Percentiles rank a stretch among this genome's conserved stretches.
phyloP scores from a whole-genome alignment of 2,329 filamentous ascomycete genomes.

The Fusarium albidum region DNA sequence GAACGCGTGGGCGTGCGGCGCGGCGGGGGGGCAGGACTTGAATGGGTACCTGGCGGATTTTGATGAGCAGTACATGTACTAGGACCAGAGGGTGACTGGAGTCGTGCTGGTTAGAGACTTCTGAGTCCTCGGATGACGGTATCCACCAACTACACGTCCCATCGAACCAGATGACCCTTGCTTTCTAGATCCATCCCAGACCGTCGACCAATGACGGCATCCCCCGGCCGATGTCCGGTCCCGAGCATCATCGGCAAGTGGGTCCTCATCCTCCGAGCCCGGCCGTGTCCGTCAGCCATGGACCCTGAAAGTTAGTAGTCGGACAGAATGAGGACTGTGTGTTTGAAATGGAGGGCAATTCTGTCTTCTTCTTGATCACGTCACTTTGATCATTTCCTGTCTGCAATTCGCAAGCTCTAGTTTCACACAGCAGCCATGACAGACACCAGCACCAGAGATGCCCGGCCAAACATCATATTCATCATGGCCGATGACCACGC shows the following conservation, averaged over 20 bases:
- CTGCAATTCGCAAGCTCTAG: neutral
- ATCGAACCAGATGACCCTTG: neutral
- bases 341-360: neutral
- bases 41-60: constrained; percentile 25
- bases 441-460: neutral
- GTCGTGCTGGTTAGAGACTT: neutral
- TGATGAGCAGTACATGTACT: constrained; percentile 42
- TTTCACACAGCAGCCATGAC: neutral
- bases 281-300: constrained; percentile 2
- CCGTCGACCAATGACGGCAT: constrained; percentile 12
- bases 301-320: constrained; percentile 26
- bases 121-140: neutral
- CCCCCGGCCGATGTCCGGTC: constrained; percentile 18
- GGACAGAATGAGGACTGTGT: constrained; percentile 3
- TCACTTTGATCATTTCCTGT: neutral
- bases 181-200: constrained; percentile 1
- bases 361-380: neutral
- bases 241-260: constrained; percentile 19
- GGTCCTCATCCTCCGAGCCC: constrained; percentile 13
- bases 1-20: constrained; percentile 33
- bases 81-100: neutral
- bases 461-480: constrained; percentile 49
- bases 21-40: constrained; percentile 22
- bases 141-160: neutral
- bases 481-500: constrained; percentile 65